phyloP scores from a whole-genome alignment of 2,329 filamentous ascomycete species.

The Colletotrichum sp. region DNA sequence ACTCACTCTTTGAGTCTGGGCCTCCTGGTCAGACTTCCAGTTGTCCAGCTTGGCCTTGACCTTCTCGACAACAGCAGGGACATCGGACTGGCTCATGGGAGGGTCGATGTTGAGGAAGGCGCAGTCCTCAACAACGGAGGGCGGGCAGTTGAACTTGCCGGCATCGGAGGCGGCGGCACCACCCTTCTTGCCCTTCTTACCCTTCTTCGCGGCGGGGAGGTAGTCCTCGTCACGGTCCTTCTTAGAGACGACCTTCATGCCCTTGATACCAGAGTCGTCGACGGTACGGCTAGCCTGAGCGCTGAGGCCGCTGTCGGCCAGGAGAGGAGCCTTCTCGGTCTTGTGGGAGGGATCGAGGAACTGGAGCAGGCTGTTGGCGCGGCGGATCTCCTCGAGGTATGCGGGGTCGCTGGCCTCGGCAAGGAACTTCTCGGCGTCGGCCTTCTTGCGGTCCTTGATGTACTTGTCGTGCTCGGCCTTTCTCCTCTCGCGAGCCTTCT shows the following conservation, averaged over 20 bases:
- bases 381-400: slow-evolving; percentile 91
- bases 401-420: slow-evolving; percentile 85
- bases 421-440: slow-evolving; percentile 77
- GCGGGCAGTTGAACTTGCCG: slow-evolving; percentile 77
- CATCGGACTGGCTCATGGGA: slow-evolving; percentile 84
- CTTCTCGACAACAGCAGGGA: slow-evolving; percentile 82
- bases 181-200: slow-evolving; percentile 86
- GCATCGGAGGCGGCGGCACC: slow-evolving; percentile 52
- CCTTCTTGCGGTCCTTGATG: slow-evolving; percentile 75
- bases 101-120: slow-evolving; percentile 84
- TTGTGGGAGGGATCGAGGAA: slow-evolving; percentile 82
- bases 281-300: slow-evolving; percentile 84
- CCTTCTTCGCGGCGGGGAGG: slow-evolving; percentile 81
- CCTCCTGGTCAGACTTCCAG: slow-evolving; percentile 91
- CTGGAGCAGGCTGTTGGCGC: slow-evolving; percentile 83
- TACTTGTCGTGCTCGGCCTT: slow-evolving; percentile 80
- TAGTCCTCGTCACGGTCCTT: slow-evolving; percentile 88
- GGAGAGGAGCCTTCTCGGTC: slow-evolving; percentile 70
- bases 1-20: slow-evolving; percentile 88
- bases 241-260: slow-evolving; percentile 83
- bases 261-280: slow-evolving; percentile 84
- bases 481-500: slow-evolving; percentile 77
- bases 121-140: slow-evolving; percentile 91
- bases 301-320: slow-evolving; percentile 74
- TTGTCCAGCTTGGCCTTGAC: slow-evolving; percentile 88